Conservation (phyloP, 2,329 filamentous ascomycete genomes). For the Rhytidhysteron rufulum region DNA sequence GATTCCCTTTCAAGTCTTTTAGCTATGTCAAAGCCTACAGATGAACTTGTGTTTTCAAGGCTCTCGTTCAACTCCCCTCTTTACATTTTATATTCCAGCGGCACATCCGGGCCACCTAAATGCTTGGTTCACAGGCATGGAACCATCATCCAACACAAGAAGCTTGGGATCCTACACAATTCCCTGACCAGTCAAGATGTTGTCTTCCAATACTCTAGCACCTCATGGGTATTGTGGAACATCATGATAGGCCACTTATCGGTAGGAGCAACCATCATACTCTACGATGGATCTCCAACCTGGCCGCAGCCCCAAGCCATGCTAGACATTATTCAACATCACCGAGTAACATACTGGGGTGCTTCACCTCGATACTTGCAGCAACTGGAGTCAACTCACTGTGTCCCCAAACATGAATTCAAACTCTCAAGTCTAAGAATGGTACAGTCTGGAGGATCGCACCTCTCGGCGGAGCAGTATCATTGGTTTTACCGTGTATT, state of each 20-base stretch:
- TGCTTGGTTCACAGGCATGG: slow-evolving; percentile 45
- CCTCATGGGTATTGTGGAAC: slow-evolving; percentile 62
- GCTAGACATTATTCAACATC: slow-evolving; percentile 60
- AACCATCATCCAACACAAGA: slow-evolving; percentile 49
- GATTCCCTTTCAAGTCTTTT: no score
- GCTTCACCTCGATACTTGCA: slow-evolving; percentile 71
- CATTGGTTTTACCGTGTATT: slow-evolving; percentile 77
- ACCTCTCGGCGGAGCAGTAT: slow-evolving; percentile 70
- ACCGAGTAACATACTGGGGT: not conserved
- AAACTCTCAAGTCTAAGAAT: slow-evolving; percentile 59
- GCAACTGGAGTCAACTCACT: slow-evolving; percentile 62
- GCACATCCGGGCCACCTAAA: slow-evolving; percentile 44
- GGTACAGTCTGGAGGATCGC: slow-evolving; percentile 77
- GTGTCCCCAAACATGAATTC: slow-evolving; percentile 59
- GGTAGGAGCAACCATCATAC: slow-evolving; percentile 71
- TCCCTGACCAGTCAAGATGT: slow-evolving; percentile 36
- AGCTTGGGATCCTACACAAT: slow-evolving; percentile 44
- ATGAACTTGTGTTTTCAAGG: slow-evolving; percentile 49
- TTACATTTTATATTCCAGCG: slow-evolving; percentile 42
- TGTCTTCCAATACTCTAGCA: slow-evolving; percentile 46
- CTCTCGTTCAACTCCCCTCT: slow-evolving; percentile 50
- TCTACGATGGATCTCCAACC: slow-evolving; percentile 89
- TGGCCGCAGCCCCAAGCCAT: slow-evolving; percentile 31
- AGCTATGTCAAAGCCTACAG: no score
- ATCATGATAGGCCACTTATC: slow-evolving; percentile 82